These are phyloP conservation scores for Penstemon davidsonii DNA, from an alignment of 257 asterid genomes.

Conservation along the genomic window DNA sequence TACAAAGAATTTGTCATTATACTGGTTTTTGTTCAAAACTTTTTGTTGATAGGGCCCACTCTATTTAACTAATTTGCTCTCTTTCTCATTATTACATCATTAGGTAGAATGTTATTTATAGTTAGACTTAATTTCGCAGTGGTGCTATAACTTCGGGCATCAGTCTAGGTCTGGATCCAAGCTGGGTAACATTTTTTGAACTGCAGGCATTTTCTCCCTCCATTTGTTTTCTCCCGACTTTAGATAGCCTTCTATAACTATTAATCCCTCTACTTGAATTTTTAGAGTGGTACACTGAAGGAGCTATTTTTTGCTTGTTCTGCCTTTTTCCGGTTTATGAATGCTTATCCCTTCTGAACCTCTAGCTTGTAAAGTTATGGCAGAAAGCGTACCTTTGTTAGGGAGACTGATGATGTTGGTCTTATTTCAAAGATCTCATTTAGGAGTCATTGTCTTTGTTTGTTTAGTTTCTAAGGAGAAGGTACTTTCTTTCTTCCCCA, in stretches of 20 bases:
- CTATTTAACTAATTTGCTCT: not conserved
- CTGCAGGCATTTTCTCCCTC: not conserved
- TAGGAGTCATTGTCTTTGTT: not conserved
- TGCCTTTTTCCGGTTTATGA: no score
- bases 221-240: not conserved
- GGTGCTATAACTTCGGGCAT: conserved; percentile 8
- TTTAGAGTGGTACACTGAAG: not conserved
- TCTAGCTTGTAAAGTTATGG: conserved; percentile 1
- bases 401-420: conserved; percentile 4
- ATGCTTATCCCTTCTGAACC: not conserved
- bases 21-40: not conserved
- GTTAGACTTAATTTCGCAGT: not conserved
- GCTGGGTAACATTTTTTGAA: not conserved
- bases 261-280: not conserved
- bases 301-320: not conserved
- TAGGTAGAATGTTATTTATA: not conserved
- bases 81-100: not conserved
- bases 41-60: not conserved
- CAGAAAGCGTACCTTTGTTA: not conserved
- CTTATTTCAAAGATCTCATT: not conserved
- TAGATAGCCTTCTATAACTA: not conserved
- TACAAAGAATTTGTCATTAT: not conserved
- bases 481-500: no score
- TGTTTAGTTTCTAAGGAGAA: not conserved
- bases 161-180: not conserved